Percentiles rank a stretch among this genome's conserved stretches.
Evolutionary conservation across 225 moss, liverwort and hornwort genomes (phyloP).

Genomic region (Anthoceros angustus): DNA sequence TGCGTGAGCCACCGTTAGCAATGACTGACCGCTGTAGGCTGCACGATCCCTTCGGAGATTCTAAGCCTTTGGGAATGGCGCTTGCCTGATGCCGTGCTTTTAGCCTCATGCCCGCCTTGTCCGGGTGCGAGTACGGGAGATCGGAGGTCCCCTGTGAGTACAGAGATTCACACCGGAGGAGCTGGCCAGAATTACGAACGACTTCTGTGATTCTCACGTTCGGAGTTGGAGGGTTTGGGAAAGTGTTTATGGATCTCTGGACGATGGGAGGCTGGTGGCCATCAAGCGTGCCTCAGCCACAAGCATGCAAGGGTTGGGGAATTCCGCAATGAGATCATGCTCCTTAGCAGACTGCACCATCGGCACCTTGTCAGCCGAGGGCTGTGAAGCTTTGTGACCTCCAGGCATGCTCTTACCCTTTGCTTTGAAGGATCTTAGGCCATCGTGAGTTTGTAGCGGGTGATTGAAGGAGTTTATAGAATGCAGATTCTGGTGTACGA

Average conservation of each 20-base stretch:
- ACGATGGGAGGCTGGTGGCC: conserved; percentile 27
- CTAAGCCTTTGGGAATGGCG: neutral
- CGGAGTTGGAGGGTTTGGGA: conserved; percentile 50
- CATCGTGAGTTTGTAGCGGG: neutral
- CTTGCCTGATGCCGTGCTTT: conserved; percentile 13
- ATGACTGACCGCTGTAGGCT: no score
- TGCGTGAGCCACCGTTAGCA: no score
- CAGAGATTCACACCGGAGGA: conserved; percentile 32
- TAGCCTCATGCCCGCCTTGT: neutral
- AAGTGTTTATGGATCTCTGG: conserved; percentile 39
- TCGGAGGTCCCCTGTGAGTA: conserved; percentile 51
- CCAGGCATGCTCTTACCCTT: conserved; percentile 15
- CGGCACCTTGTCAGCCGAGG: conserved; percentile 51
- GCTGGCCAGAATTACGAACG: conserved; percentile 25
- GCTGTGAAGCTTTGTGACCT: conserved; percentile 34
- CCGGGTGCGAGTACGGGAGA: conserved; percentile 12
- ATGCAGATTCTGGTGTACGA: conserved; percentile 79
- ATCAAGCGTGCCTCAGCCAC: conserved; percentile 42
- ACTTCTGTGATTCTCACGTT: conserved; percentile 37
- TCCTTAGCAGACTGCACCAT: conserved; percentile 62
- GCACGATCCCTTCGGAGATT: no score
- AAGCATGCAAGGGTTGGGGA: conserved; percentile 17
- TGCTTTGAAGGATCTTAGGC: neutral
- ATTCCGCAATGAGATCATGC: conserved; percentile 57
- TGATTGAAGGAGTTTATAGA: neutral